Percentiles rank a stretch among this genome's conserved stretches.
Conservation (phyloP, 2,329 filamentous ascomycete genomes). For the Xylaria hypoxylon region DNA sequence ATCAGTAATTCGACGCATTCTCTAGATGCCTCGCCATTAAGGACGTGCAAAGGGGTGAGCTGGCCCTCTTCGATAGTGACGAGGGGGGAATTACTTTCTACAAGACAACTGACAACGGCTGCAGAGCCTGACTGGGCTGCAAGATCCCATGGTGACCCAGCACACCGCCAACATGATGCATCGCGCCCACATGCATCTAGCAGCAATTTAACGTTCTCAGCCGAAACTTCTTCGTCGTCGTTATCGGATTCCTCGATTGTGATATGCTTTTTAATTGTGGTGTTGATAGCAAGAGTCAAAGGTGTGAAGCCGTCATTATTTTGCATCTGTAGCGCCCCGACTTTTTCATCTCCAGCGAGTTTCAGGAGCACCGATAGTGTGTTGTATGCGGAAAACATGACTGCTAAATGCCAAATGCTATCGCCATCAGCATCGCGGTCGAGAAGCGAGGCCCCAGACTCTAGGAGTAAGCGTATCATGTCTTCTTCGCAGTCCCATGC, state of each 20-base stretch:
- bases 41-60: conserved; percentile 11
- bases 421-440: background rate
- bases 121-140: conserved; percentile 14
- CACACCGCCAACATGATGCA: conserved; percentile 13
- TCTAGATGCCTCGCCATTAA: background rate
- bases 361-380: conserved; percentile 15
- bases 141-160: conserved; percentile 23
- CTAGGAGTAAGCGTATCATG: background rate
- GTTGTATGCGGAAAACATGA: background rate
- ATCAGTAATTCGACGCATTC: conserved; percentile 9
- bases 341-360: background rate
- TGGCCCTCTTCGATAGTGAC: background rate
- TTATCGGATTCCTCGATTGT: background rate
- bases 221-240: background rate
- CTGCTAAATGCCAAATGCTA: conserved; percentile 28
- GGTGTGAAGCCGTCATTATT: conserved; percentile 21
- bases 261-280: background rate
- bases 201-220: background rate
- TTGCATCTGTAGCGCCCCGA: conserved; percentile 3
- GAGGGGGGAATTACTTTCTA: background rate
- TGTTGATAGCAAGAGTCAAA: conserved; percentile 14
- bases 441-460: conserved; percentile 20
- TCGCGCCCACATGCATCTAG: conserved; percentile 9
- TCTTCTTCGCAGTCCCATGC: background rate
- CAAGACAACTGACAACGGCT: background rate